phyloP scores from a whole-genome alignment of 108 stramenopile genomes.

The Schizochytrium sp. region DNA sequence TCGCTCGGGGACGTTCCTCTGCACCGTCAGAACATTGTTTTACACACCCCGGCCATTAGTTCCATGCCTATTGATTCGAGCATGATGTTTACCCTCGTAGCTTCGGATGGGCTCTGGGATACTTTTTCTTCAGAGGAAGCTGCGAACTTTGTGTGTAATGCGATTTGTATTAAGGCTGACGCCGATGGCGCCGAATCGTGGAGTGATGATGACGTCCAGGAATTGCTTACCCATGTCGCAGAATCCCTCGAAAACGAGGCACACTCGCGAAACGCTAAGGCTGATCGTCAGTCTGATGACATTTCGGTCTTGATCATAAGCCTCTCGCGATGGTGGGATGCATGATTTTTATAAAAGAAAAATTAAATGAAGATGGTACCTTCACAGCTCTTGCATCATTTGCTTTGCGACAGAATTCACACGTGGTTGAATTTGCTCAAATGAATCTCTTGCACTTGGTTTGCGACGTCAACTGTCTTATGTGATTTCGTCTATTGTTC shows the following conservation, averaged over 20 bases:
- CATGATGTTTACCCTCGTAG: not conserved
- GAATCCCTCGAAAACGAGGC: not conserved
- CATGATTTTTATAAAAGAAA: not conserved
- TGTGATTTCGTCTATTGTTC: too few relatives aligned
- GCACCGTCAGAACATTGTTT: not conserved
- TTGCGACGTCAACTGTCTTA: too few relatives aligned
- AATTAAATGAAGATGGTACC: too few relatives aligned
- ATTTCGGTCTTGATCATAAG: not conserved
- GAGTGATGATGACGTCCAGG: not conserved
- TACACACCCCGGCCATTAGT: not conserved
- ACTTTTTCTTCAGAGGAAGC: not conserved
- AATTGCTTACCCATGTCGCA: not conserved
- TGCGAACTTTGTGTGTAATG: not conserved
- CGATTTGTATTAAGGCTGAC: not conserved
- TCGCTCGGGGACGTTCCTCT: not conserved
- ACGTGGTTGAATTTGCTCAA: too few relatives aligned
- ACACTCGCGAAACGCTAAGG: not conserved
- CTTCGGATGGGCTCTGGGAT: not conserved
- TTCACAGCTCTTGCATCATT: too few relatives aligned
- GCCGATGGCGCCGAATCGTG: not conserved
- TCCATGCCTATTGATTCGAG: not conserved
- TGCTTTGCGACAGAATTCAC: too few relatives aligned
- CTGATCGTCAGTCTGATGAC: not conserved
- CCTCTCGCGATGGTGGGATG: not conserved
- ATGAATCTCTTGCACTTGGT: too few relatives aligned